These are phyloP conservation scores for Apophysomyces elegans DNA, from an alignment of 371 early-diverging fungal genomes.

Conservation along the genomic window DNA sequence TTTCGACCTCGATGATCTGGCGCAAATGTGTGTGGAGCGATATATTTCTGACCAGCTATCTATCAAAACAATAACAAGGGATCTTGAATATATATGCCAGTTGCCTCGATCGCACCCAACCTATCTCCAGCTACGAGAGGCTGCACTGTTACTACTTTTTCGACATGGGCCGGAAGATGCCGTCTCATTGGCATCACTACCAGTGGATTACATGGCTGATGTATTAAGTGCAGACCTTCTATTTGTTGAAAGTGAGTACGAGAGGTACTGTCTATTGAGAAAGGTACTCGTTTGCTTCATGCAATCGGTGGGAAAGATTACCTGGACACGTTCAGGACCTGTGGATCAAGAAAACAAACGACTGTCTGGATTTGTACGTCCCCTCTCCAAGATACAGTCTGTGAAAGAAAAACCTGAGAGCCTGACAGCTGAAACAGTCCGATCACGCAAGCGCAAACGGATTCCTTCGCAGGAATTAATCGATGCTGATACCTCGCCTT, in stretches of 20 bases:
- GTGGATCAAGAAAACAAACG: slow-evolving; percentile 46
- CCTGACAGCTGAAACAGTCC: slow-evolving; percentile 28
- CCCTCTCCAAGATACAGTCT: neutral
- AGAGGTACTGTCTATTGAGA: slow-evolving; percentile 42
- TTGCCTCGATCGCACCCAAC: slow-evolving; percentile 37
- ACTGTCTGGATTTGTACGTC: slow-evolving; percentile 46
- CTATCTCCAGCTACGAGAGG: slow-evolving; percentile 46
- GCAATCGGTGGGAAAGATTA: slow-evolving; percentile 50
- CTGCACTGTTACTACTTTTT: slow-evolving; percentile 40
- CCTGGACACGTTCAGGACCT: slow-evolving; percentile 44
- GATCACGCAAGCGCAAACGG: slow-evolving; percentile 43
- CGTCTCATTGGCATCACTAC: slow-evolving; percentile 32
- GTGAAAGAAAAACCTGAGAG: neutral
- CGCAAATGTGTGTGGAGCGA: slow-evolving; percentile 37
- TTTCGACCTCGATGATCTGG: slow-evolving; percentile 43
- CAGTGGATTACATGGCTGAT: slow-evolving; percentile 54
- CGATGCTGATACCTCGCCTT: neutral
- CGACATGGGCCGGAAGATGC: slow-evolving; percentile 47
- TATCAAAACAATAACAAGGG: slow-evolving; percentile 41
- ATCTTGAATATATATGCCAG: slow-evolving; percentile 51
- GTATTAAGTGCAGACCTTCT: slow-evolving; percentile 47
- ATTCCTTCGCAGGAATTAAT: slow-evolving; percentile 44
- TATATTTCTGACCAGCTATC: slow-evolving; percentile 42
- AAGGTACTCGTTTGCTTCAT: slow-evolving; percentile 40
- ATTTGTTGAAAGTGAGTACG: slow-evolving; percentile 44